phyloP scores from a whole-genome alignment of 495 filamentous ascomycete species.

The Articulospora tetracladia region DNA sequence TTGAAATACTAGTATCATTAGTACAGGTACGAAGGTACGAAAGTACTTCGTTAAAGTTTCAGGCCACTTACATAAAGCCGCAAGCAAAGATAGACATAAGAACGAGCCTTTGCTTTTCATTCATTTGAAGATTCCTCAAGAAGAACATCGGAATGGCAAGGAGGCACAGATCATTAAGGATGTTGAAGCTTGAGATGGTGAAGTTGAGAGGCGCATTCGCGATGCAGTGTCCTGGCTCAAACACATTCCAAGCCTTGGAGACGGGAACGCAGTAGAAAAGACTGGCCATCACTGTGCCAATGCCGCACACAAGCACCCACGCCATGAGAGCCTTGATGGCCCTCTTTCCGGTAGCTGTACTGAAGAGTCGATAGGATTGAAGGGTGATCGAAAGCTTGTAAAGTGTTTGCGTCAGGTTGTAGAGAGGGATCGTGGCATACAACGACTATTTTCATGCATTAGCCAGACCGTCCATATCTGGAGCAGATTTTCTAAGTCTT shows the following conservation, averaged over 20 bases:
- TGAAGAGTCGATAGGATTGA: constrained; percentile 9
- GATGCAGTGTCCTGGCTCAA: constrained; percentile 45
- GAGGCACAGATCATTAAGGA: constrained; percentile 45
- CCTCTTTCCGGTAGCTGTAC: not conserved
- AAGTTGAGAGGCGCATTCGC: constrained; percentile 29
- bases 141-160: constrained; percentile 35
- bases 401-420: constrained; percentile 10
- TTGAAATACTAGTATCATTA: constrained; percentile 19
- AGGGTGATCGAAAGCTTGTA: constrained; percentile 9
- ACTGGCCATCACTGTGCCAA: not conserved
- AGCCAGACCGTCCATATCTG: not conserved
- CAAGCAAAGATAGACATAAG: constrained; percentile 34
- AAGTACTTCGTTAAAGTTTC: not conserved
- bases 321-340: constrained; percentile 2
- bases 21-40: not conserved
- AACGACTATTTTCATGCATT: not conserved
- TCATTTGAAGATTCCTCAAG: constrained; percentile 29
- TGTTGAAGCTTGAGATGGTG: constrained; percentile 33
- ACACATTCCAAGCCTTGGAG: constrained; percentile 40
- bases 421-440: constrained; percentile 4
- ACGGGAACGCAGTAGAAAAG: constrained; percentile 47
- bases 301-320: constrained; percentile 3
- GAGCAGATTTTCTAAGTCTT: not conserved
- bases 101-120: constrained; percentile 29
- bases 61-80: constrained; percentile 31